Evolutionary conservation across 176 grass and related monocot species (phyloP).

Genomic region (Otatea glauca): DNA sequence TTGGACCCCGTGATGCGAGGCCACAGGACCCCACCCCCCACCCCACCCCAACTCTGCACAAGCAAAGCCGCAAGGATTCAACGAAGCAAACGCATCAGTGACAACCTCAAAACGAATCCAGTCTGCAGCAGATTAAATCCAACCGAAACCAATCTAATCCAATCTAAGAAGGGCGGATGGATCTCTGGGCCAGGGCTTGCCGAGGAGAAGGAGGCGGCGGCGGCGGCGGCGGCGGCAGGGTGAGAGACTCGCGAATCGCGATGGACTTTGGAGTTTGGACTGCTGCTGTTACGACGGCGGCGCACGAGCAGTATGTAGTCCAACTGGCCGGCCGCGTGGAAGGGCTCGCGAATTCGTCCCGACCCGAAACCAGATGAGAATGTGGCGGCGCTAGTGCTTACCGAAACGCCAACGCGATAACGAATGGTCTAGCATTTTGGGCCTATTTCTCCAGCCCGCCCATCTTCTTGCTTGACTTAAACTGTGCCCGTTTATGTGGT

Average conservation of each 20-base stretch:
- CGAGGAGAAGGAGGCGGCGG: neutral
- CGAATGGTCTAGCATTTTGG: neutral
- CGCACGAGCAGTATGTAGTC: neutral
- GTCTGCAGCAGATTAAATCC: neutral
- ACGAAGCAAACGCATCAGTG: neutral
- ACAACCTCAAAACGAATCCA: neutral
- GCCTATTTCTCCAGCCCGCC: neutral
- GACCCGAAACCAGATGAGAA: too few relatives aligned
- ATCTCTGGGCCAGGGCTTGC: neutral
- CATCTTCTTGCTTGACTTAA: neutral
- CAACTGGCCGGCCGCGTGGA: neutral
- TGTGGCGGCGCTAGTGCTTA: neutral
- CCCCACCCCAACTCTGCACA: neutral
- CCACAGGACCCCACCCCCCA: neutral
- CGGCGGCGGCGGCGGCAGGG: neutral
- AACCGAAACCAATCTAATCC: neutral
- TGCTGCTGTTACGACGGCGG: neutral
- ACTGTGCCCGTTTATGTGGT: neutral
- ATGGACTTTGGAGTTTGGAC: neutral
- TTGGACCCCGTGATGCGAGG: neutral
- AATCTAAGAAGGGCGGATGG: neutral
- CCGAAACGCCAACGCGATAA: too few relatives aligned
- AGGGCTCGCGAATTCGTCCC: neutral
- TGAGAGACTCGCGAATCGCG: constrained; percentile 1
- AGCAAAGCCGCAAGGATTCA: neutral